phyloP scores from a whole-genome alignment of 2,329 filamentous ascomycete genomes.

The Fusarium ambrosium region DNA sequence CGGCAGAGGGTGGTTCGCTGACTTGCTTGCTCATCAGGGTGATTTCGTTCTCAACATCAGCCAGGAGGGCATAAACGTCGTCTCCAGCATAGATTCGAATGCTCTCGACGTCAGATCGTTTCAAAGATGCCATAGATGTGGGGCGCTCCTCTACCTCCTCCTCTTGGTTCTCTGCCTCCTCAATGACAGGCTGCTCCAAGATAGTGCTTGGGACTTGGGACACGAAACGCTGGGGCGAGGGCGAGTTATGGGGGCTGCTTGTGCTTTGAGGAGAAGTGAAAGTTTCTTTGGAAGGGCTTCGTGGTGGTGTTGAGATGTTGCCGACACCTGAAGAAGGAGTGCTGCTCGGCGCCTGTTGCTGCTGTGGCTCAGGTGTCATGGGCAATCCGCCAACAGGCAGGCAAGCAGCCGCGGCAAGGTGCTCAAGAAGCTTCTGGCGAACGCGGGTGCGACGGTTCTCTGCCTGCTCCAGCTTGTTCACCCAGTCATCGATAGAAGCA shows the following conservation, averaged over 20 bases:
- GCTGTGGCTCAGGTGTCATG: slow-evolving; percentile 56
- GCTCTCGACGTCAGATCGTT: slow-evolving; percentile 68
- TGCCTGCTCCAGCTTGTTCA: slow-evolving; percentile 82
- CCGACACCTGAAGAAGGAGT: slow-evolving; percentile 52
- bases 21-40: slow-evolving; percentile 51
- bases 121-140: slow-evolving; percentile 42
- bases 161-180: slow-evolving; percentile 53
- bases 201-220: slow-evolving; percentile 70
- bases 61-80: slow-evolving; percentile 75
- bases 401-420: slow-evolving; percentile 79
- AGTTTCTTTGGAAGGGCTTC: slow-evolving; percentile 66
- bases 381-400: slow-evolving; percentile 54
- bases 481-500: slow-evolving; percentile 84
- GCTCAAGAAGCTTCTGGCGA: slow-evolving; percentile 84
- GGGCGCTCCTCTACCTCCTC: slow-evolving; percentile 47
- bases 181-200: slow-evolving; percentile 63
- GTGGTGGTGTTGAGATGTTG: slow-evolving; percentile 69
- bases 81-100: slow-evolving; percentile 78
- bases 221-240: slow-evolving; percentile 65
- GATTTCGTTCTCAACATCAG: slow-evolving; percentile 71
- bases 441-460: slow-evolving; percentile 83
- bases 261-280: slow-evolving; percentile 45
- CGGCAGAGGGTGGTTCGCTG: slow-evolving; percentile 13
- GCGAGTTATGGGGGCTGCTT: slow-evolving; percentile 54
- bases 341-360: slow-evolving; percentile 58